These are phyloP conservation scores for Blastomyces emzantsi DNA, from an alignment of 2,329 filamentous ascomycete species.

Conservation along the genomic window DNA sequence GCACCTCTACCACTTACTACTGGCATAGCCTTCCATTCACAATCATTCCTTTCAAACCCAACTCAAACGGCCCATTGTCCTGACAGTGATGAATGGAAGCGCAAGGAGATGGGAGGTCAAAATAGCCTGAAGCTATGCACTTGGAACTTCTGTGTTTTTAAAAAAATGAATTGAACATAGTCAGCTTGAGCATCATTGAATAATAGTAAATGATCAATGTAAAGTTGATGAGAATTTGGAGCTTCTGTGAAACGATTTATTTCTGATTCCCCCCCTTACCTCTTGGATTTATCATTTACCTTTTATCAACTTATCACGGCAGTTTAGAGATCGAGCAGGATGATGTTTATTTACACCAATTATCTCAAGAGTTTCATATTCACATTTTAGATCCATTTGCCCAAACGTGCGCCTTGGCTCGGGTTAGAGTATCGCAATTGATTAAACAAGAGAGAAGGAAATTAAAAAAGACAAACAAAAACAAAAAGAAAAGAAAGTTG, in stretches of 20 bases:
- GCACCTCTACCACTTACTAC: neutral
- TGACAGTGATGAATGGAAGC: neutral
- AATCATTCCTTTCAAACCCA: neutral
- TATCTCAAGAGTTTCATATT: neutral
- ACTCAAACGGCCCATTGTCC: neutral
- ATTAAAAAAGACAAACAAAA: neutral
- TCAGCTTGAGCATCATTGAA: constrained; percentile 3
- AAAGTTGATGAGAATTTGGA: neutral
- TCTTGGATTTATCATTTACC: neutral
- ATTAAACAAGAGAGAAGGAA: neutral
- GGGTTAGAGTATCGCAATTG: neutral
- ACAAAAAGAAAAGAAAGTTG: neutral
- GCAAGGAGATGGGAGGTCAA: neutral
- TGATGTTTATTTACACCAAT: neutral
- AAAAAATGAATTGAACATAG: neutral
- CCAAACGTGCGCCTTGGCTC: neutral
- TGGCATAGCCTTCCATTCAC: neutral
- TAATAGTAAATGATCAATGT: constrained; percentile 1
- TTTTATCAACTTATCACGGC: neutral
- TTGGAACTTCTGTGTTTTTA: neutral
- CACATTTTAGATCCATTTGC: constrained; percentile 1
- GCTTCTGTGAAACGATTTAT: constrained; percentile 10
- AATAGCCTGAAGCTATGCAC: neutral
- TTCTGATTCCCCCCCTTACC: neutral
- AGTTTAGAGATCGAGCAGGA: neutral